Evolutionary conservation across 2,329 filamentous ascomycete species (phyloP).

Genomic region (Exophiala mesophila): DNA sequence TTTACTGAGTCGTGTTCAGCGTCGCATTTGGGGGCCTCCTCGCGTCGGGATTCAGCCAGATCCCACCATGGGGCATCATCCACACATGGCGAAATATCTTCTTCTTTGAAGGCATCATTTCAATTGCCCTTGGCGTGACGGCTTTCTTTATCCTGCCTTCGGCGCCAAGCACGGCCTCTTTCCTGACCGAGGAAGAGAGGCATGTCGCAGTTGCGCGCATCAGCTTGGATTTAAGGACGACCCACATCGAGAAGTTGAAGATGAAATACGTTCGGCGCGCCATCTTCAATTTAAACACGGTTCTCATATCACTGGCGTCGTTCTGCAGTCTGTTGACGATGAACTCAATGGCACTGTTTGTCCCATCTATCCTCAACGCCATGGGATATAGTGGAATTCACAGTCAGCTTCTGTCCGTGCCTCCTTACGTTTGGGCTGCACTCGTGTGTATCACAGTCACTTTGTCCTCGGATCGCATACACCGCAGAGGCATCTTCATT

Average conservation of each 20-base stretch:
- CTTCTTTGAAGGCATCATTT: slow-evolving; percentile 1
- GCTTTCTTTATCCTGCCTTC: background rate
- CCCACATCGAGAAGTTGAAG: background rate
- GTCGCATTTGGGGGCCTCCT: slow-evolving; percentile 3
- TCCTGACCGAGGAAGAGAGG: slow-evolving; percentile 1
- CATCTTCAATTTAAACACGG: background rate
- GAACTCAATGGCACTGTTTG: slow-evolving; percentile 62
- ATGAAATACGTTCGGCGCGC: slow-evolving; percentile 1
- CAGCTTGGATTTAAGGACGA: background rate
- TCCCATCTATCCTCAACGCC: slow-evolving; percentile 69
- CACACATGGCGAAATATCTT: slow-evolving; percentile 4
- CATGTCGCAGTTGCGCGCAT: background rate
- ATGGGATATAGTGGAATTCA: slow-evolving; percentile 55
- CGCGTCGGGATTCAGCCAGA: slow-evolving; percentile 1
- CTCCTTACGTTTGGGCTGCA: slow-evolving; percentile 56
- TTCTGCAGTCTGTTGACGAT: background rate
- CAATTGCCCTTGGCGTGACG: background rate
- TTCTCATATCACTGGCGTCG: background rate
- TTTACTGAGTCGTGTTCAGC: no score
- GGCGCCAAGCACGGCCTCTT: background rate
- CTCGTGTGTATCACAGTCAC: background rate
- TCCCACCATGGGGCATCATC: slow-evolving; percentile 3
- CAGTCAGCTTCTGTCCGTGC: slow-evolving; percentile 67
- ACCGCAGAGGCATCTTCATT: background rate
- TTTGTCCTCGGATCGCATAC: background rate